Base-by-base conservation (phyloP, 805 yeast genomes). In the Ogataea saltuana region DNA sequence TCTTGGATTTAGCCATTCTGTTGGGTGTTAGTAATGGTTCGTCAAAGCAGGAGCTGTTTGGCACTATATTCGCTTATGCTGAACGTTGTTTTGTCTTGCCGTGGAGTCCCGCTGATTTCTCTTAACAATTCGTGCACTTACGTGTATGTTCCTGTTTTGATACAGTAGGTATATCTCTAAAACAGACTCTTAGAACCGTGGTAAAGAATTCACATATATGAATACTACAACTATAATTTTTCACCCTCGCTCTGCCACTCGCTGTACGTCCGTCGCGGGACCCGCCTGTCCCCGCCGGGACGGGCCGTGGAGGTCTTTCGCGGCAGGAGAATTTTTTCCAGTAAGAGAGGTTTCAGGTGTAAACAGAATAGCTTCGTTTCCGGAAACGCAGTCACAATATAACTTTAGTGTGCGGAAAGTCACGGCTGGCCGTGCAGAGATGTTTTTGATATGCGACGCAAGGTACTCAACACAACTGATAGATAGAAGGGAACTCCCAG, bases 1-100 rank as follows among this genome's bases (percentile, higher is more conserved):
- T 93, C 97, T 93, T 93, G 63, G 98, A 91, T 81, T 93, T 93
- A 76, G 99, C 74, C 99, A 93, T 91, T 77, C 66, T 73, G 69
- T 67, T 30, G 38, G 32, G 17, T 35, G 44, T 34, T 36, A 37
- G 41, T 35, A 39, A 16, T 30, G 16, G 33, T 10, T 20, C 12
- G 17, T 5, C 8, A 17, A 34, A 26, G 27, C 19, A 36, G n/a
- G n/a, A n/a, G n/a, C n/a, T n/a, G n/a, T n/a, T n/a, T n/a, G n/a
- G n/a, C n/a, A n/a, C n/a, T n/a, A n/a, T n/a, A n/a, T n/a, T n/a
- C n/a, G 39, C 39, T 20, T 26, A 13, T 12, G 23, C 11, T 18
- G 6, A 19, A 31, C 17, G 9, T n/a, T 7, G 21, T 28, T n/a
- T n/a, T n/a, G n/a, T n/a, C n/a, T n/a, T n/a, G n/a, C n/a, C n/a